These are phyloP conservation scores for Neurospora sublineolata DNA, from an alignment of 495 filamentous ascomycete species.

Conservation along the genomic window DNA sequence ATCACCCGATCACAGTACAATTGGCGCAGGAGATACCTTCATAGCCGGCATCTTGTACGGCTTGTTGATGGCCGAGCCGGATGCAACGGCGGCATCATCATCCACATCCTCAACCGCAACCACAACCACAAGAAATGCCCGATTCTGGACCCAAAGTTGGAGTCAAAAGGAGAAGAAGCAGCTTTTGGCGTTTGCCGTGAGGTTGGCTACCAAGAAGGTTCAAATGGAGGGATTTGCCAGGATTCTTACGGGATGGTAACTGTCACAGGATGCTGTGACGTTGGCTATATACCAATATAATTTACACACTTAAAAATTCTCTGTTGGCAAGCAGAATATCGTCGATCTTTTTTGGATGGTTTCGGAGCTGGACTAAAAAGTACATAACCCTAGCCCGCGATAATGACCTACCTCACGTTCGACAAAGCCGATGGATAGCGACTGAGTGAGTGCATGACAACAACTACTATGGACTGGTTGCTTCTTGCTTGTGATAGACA, in stretches of 20 bases:
- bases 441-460: too few relatives aligned
- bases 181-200: constrained; percentile 47
- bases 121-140: neutral
- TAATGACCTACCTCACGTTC: too few relatives aligned
- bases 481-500: neutral
- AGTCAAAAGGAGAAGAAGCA: constrained; percentile 25
- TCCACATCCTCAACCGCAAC: neutral
- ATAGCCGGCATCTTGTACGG: constrained; percentile 60
- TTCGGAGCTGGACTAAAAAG: too few relatives aligned
- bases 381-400: too few relatives aligned
- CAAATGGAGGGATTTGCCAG: constrained; percentile 51
- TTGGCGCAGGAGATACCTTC: constrained; percentile 68
- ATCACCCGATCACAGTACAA: constrained; percentile 33
- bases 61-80: constrained; percentile 24
- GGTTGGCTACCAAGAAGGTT: constrained; percentile 57
- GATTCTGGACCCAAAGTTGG: constrained; percentile 23
- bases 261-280: too few relatives aligned
- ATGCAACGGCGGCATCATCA: neutral
- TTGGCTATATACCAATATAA: too few relatives aligned
- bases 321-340: too few relatives aligned
- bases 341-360: too few relatives aligned
- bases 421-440: too few relatives aligned
- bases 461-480: too few relatives aligned
- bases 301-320: too few relatives aligned
- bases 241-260: constrained; percentile 1